Conservation (phyloP, 2,329 filamentous ascomycete species). For the Beauveria scarabaeidicola region DNA sequence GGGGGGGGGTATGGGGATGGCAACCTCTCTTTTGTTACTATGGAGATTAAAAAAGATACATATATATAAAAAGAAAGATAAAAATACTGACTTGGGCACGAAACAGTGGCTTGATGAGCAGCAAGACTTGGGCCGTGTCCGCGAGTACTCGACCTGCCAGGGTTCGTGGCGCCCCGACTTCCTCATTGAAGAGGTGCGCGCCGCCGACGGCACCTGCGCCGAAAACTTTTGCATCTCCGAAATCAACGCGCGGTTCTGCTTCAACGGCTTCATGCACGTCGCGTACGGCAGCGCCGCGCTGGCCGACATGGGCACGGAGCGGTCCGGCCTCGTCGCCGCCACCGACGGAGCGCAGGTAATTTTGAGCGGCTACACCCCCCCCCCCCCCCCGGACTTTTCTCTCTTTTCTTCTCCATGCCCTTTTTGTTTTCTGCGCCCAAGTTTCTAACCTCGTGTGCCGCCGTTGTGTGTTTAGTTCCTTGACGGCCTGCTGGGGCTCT, state of each 20-base stretch:
- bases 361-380: too few relatives aligned
- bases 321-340: slow-evolving; percentile 17
- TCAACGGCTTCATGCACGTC: slow-evolving; percentile 28
- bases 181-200: slow-evolving; percentile 23
- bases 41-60: too few relatives aligned
- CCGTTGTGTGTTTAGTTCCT: slow-evolving; percentile 20
- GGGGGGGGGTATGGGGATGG: too few relatives aligned
- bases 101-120: not conserved
- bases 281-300: slow-evolving; percentile 23
- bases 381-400: too few relatives aligned
- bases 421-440: not conserved
- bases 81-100: not conserved
- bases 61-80: too few relatives aligned
- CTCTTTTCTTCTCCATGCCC: too few relatives aligned
- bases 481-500: slow-evolving; percentile 22
- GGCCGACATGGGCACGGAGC: slow-evolving; percentile 12
- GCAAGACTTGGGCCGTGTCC: slow-evolving; percentile 15
- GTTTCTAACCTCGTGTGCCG: not conserved
- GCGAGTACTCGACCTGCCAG: slow-evolving; percentile 15
- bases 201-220: slow-evolving; percentile 1
- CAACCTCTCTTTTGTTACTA: too few relatives aligned
- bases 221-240: slow-evolving; percentile 28
- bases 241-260: slow-evolving; percentile 33
- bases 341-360: slow-evolving; percentile 19
- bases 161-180: slow-evolving; percentile 34